Evolutionary conservation across 305 asterid genomes (phyloP).

Genomic region (Fraxinus angustifolia): DNA sequence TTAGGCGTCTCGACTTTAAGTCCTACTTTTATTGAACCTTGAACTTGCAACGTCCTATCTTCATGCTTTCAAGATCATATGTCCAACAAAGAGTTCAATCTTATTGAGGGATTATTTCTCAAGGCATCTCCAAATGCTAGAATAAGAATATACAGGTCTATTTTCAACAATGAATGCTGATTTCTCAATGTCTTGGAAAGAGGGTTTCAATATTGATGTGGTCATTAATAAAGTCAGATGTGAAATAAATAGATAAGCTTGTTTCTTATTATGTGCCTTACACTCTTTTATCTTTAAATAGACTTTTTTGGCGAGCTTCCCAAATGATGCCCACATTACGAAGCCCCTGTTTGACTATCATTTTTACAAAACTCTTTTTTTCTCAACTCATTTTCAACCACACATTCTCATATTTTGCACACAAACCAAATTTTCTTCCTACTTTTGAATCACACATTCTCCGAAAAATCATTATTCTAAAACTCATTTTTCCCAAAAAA

Average conservation of each 20-base stretch:
- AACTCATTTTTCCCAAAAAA: too few relatives aligned
- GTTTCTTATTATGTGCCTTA: constrained; percentile 8
- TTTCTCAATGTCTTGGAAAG: not conserved
- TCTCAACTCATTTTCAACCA: too few relatives aligned
- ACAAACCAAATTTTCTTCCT: too few relatives aligned
- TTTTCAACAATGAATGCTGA: not conserved
- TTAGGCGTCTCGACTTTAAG: not conserved
- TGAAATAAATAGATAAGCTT: constrained; percentile 15
- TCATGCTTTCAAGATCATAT: not conserved
- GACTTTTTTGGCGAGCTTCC: not conserved
- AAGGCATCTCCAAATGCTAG: constrained; percentile 15
- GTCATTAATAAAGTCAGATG: not conserved
- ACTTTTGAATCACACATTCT: too few relatives aligned
- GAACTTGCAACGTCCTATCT: not conserved
- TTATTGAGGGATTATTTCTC: constrained; percentile 9
- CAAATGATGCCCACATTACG: not conserved
- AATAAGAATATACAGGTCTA: not conserved
- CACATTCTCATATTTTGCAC: too few relatives aligned
- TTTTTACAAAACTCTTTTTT: too few relatives aligned
- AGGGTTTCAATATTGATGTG: not conserved
- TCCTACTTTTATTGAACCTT: not conserved
- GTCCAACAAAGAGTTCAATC: not conserved
- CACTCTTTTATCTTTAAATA: not conserved
- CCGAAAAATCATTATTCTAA: too few relatives aligned
- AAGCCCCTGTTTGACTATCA: not conserved